phyloP scores from a whole-genome alignment of 140 eudicot species.

The Senecio squalidus region DNA sequence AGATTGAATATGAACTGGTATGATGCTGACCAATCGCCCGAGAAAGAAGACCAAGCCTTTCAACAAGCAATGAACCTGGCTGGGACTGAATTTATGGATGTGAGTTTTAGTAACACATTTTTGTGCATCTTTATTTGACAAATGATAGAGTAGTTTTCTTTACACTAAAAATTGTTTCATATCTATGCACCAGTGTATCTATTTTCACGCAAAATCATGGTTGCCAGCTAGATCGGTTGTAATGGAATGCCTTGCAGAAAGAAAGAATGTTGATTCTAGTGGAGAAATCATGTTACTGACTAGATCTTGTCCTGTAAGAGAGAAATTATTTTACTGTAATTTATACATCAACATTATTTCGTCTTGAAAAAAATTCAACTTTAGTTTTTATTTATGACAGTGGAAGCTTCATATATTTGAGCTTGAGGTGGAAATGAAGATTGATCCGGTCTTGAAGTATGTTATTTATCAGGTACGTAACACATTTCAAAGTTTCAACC shows the following conservation, averaged over 20 bases:
- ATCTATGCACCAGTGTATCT: conserved; percentile 44
- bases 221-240: conserved; percentile 87
- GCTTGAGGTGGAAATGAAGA: conserved; percentile 89
- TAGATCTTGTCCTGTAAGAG: conserved; percentile 75
- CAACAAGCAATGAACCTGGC: conserved; percentile 72
- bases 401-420: conserved; percentile 94
- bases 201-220: conserved; percentile 76
- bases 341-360: neutral
- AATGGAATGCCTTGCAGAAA: conserved; percentile 63
- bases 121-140: neutral
- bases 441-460: conserved; percentile 65
- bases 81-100: conserved; percentile 82
- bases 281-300: conserved; percentile 84
- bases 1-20: conserved; percentile 69
- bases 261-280: conserved; percentile 60
- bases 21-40: conserved; percentile 83
- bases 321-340: neutral
- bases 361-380: neutral
- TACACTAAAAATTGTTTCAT: conserved; percentile 5
- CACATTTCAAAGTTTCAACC: neutral
- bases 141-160: neutral
- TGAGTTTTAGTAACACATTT: conserved; percentile 22
- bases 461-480: conserved; percentile 70
- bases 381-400: conserved; percentile 20
- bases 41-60: conserved; percentile 83